phyloP scores from a whole-genome alignment of 1,284 basidiomycete genomes.

The Macrocystidia cucumis region DNA sequence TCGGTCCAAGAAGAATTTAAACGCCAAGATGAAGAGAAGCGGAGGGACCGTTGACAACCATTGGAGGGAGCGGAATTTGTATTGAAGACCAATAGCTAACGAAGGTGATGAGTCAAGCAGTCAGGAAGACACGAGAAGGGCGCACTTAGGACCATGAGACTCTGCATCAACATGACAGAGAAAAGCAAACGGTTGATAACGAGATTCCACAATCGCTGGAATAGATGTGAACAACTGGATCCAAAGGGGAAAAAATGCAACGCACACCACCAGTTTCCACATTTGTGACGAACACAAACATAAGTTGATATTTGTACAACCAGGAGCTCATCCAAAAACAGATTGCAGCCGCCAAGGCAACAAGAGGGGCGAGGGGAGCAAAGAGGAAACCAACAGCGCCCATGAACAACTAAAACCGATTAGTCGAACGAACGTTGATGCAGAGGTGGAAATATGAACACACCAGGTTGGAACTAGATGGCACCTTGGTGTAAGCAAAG shows the following conservation, averaged over 20 bases:
- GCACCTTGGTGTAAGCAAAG: conserved; percentile 5
- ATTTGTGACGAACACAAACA: conserved; percentile 82
- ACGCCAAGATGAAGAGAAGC: conserved; percentile 61
- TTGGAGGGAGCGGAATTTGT: conserved; percentile 58
- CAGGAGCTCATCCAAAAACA: conserved; percentile 78
- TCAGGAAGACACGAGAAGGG: conserved; percentile 10
- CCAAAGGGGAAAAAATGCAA: conserved; percentile 11
- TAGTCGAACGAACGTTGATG: conserved; percentile 5
- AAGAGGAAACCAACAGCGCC: conserved; percentile 81
- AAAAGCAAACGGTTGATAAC: conserved; percentile 76
- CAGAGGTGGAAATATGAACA: conserved; percentile 10
- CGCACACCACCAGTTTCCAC: conserved; percentile 84
- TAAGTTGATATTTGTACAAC: conserved; percentile 87
- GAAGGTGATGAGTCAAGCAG: neutral
- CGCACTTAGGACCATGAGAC: conserved; percentile 78
- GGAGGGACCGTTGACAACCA: conserved; percentile 74
- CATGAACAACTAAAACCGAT: conserved; percentile 57
- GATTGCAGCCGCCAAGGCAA: conserved; percentile 61
- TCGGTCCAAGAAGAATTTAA: conserved; percentile 74
- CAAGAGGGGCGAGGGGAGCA: conserved; percentile 83
- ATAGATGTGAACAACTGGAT: neutral
- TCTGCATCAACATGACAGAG: conserved; percentile 72
- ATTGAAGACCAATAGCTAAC: conserved; percentile 77
- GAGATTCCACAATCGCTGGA: conserved; percentile 83
- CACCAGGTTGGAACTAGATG: conserved; percentile 54